Base-by-base conservation (phyloP, 2,329 filamentous ascomycete genomes). In the Alternaria arborescens region DNA sequence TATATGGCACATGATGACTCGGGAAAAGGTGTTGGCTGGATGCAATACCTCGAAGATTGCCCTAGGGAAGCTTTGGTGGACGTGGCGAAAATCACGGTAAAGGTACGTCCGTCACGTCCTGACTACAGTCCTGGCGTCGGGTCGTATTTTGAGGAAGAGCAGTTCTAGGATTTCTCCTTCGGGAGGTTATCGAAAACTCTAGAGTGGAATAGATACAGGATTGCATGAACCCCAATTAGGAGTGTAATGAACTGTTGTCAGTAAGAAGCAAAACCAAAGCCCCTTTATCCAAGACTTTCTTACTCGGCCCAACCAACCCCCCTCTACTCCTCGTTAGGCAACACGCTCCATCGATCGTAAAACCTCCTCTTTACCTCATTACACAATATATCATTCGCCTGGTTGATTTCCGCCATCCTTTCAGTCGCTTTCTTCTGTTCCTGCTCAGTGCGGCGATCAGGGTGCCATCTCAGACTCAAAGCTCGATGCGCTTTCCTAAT, bases 401-500 rank as follows among this genome's bases (percentile, higher is more conserved):
- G 60, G 38, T 72, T 73, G 22, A 72, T 71, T 38, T 62, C 54
- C 2, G 70, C 65, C 70, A 71, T 71, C 36, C 50, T 65, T n/a
- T 61, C 50, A 16, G 67, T 71, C 20, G 73, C 71, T 22, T 24
- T 28, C 6, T 58, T 38, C 47, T 61, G 59, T 1, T 67, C 55
- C 6, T 18, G 57, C 5, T 38, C 63, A n/a, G 3, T 8, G 14
- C 57, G 66, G 8, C 71, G 66, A 55, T 99, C 95, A 18, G 95
- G 95, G 75, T 98, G 95, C 76, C 88, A 97, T 76, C 97, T 97
- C 80, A 98, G 95, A 22, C 94, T 94, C 62, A 97, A 83, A 53
- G 92, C 91, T 76, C 97, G 97, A 82, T 98, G 97, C 2, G 94
- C 93, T 78, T 96, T 97, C 78, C 97, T 98, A 77, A 98, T 97